A percentile compares a stretch with the other conserved stretches of the same genome.
Evolutionary conservation across 345 rosid species (phyloP).

Genomic region (Cardamine chenopodiifolia): DNA sequence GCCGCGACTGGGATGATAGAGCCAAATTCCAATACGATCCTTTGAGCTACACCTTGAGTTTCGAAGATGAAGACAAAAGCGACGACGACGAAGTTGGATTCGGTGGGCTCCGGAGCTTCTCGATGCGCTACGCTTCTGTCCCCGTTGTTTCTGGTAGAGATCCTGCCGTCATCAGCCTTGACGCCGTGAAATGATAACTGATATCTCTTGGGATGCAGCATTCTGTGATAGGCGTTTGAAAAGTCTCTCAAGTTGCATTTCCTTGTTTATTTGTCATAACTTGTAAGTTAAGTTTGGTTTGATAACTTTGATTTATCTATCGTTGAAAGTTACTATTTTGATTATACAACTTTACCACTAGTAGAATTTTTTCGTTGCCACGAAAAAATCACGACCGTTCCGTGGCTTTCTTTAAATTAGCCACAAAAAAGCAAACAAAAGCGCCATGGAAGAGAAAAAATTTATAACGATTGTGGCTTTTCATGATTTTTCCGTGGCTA

Average conservation of each 20-base stretch:
- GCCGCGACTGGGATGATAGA: slow-evolving; percentile 11
- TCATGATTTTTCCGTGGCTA: no score
- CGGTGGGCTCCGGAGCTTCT: slow-evolving; percentile 54
- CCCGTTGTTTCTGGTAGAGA: slow-evolving; percentile 33
- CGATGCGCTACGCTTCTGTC: slow-evolving; percentile 58
- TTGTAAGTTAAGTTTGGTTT: slow-evolving; percentile 20
- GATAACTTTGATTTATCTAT: background rate
- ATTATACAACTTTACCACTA: no score
- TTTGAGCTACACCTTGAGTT: slow-evolving; percentile 68
- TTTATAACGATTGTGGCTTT: no score
- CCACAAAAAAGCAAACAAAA: no score
- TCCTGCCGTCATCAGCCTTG: slow-evolving; percentile 1
- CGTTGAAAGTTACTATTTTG: slow-evolving; percentile 8
- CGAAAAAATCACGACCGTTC: no score
- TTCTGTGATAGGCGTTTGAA: slow-evolving; percentile 20
- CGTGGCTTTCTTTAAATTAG: no score
- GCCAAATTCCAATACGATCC: slow-evolving; percentile 43
- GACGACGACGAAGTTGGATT: slow-evolving; percentile 23
- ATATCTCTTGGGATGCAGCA: background rate
- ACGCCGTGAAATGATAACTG: slow-evolving; percentile 15
- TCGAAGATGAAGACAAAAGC: slow-evolving; percentile 59
- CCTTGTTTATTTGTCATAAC: slow-evolving; percentile 17
- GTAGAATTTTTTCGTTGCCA: no score
- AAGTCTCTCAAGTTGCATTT: slow-evolving; percentile 23
- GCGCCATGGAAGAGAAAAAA: no score